Evolutionary conservation across 495 filamentous ascomycete genomes (phyloP), one percentile per base, ranked within the genome.

Genomic region (Xanthoparmelia taractica): DNA sequence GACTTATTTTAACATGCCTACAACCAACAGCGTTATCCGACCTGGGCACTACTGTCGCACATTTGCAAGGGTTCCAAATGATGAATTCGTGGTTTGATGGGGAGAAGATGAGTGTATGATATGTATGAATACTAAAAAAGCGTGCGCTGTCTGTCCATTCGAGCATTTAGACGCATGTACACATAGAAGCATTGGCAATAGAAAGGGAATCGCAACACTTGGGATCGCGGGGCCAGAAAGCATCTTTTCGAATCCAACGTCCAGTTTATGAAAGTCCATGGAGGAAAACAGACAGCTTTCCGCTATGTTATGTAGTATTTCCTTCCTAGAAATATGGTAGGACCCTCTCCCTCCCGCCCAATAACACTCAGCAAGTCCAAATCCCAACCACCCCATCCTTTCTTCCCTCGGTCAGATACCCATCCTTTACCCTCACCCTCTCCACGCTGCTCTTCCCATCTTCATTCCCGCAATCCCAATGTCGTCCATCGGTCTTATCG

Each of bases 401-500:
- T 52, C 95, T 84, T 31, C 94, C 94, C 73, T 97, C 95, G 27
- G 94, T 83, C 64, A 96, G 80, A 75, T 96, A 99, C 12, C 94
- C 95, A 70, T 99, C 94, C 75, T 91, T 90, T 60, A 97, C 86
- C 57, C 92, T 83, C 34, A 97, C 95, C 47, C 81, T 85, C 73
- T 97, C 92, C 34, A 97, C 85, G n/a, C 86, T 82, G 15, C 86
- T 80, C 18, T 73, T 76, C 58, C 80, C 83, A 12, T 78, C 83
- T 34, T 81, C 80, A 77, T 79, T 41, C 25, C 94, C 94, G 73
- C 94, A 99, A 72, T 97, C 92, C 94, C 94, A 97, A 73, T 97
- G 95, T 63, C 89, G 77, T 15, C 91, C 92, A 68, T 99, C 94
- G 6, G 88, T 87, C 81, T 97, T 97, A 76, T 99, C 94, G 74